A percentile compares a stretch with the other conserved stretches of the same genome.
phyloP scores from a whole-genome alignment of 768 basidiomycete genomes.

The Mycena amicta region DNA sequence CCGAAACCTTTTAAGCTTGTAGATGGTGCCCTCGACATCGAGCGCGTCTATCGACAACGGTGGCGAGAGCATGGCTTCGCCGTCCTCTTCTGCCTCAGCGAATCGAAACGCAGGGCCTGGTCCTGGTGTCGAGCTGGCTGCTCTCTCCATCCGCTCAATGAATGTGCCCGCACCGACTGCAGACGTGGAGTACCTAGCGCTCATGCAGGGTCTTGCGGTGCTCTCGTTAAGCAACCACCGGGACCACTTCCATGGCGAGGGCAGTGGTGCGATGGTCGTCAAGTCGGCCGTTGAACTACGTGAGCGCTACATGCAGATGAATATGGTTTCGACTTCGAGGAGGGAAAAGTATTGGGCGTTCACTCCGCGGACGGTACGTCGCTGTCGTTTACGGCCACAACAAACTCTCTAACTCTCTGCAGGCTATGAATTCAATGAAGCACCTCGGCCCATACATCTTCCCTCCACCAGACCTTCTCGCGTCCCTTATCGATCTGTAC shows the following conservation, averaged over 20 bases:
- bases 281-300: neutral
- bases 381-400: neutral
- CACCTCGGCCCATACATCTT: constrained; percentile 30
- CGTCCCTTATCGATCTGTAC: constrained; percentile 1
- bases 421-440: neutral
- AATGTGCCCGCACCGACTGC: neutral
- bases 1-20: neutral
- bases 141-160: neutral
- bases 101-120: neutral
- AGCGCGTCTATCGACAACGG: neutral
- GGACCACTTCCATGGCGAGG: neutral
- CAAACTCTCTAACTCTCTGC: neutral
- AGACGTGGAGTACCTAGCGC: neutral
- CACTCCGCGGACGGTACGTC: neutral
- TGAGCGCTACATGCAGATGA: neutral
- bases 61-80: neutral
- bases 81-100: neutral
- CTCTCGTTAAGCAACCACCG: neutral
- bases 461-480: constrained; percentile 36
- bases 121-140: neutral
- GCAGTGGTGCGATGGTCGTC: neutral
- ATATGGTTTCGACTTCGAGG: neutral
- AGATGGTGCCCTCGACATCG: neutral
- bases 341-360: neutral
- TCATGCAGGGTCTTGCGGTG: neutral